Base-by-base conservation (phyloP, 169 alveolate genomes). In the Neospora caninum region DNA sequence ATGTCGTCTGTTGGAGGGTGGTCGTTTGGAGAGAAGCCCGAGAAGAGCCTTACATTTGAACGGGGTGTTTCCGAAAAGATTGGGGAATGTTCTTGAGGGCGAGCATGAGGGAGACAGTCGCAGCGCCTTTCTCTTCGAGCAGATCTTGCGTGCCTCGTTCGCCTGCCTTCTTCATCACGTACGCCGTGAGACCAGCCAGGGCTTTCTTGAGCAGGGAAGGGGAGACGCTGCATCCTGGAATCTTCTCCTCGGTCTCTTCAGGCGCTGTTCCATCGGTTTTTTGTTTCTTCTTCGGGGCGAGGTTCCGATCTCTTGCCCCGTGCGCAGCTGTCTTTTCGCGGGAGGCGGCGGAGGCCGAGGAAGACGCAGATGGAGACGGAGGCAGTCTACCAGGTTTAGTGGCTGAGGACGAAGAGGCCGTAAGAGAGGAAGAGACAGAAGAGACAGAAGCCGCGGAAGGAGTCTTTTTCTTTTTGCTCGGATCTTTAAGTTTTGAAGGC, bases 101-200 rank as follows among this genome's bases (percentile, higher is more conserved):
- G 58, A 91, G 83, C 94, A 91, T 91, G 80, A 91, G 86, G 31
- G 80, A 73, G 36, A 91, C 89, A 2, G 88, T 91, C 20, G 94
- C 80, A 10, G 89, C 89, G 34, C 88, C 80, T 36, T 18, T 29
- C 29, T 38, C 80, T 16, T 54, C 84, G 20, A 91, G 94, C 29
- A 91, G 89, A n/a, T 91, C 89, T 20, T 42, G 80, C 1, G 69
- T 49, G 0, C 70, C 91, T 0, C 78, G 34, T 45, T 73, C 58
- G n/a, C 83, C 41, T 7, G 82, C 34, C 0, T 49, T 41, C 82
- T 91, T 91, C 58, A 41, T 83, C 36, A 80, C 89, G 58, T 91
- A 86, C n/a, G 88, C 89, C 38, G 89, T 70, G 16, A 91, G 89
- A 6, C 89, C 94, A 7, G 43, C 42, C 43, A 91, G 7, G 16